Evolutionary conservation across 2,329 filamentous ascomycete genomes (phyloP).

Genomic region (Diaporthe vaccinii): DNA sequence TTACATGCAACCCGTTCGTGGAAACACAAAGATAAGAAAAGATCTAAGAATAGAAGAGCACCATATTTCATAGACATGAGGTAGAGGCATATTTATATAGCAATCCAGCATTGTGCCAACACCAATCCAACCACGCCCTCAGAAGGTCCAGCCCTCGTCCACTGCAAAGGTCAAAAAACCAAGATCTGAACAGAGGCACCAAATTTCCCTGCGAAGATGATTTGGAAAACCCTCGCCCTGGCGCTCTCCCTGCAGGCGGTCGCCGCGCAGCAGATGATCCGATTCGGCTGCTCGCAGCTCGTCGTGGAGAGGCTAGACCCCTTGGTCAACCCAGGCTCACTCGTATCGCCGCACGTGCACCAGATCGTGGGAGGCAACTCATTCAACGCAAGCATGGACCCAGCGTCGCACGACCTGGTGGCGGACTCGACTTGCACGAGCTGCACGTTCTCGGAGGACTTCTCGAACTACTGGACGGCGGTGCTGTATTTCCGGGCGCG

Average conservation of each 20-base stretch:
- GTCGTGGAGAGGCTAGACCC: conserved; percentile 43
- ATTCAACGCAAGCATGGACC: conserved; percentile 56
- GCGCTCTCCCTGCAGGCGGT: neutral
- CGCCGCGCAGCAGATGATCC: conserved; percentile 20
- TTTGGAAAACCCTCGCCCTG: neutral
- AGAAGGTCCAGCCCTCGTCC: conserved; percentile 47
- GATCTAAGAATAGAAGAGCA: neutral
- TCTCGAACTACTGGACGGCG: conserved; percentile 37
- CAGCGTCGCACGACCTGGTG: conserved; percentile 31
- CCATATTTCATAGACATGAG: too few species aligned
- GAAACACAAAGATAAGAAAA: neutral
- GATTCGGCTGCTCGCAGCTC: conserved; percentile 43
- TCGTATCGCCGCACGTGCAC: conserved; percentile 67
- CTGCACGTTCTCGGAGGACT: conserved; percentile 34
- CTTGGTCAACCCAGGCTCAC: conserved; percentile 53
- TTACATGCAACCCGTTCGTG: neutral
- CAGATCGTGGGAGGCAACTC: conserved; percentile 65
- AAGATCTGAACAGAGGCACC: neutral
- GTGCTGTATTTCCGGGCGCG: conserved; percentile 31
- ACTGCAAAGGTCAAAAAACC: conserved; percentile 49
- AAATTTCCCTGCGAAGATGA: neutral
- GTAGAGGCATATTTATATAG: neutral
- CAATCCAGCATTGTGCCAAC: conserved; percentile 34
- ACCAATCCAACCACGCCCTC: conserved; percentile 46
- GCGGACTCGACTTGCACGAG: conserved; percentile 52